phyloP scores from a whole-genome alignment of 345 rosid genomes.

The Brassica juncea region DNA sequence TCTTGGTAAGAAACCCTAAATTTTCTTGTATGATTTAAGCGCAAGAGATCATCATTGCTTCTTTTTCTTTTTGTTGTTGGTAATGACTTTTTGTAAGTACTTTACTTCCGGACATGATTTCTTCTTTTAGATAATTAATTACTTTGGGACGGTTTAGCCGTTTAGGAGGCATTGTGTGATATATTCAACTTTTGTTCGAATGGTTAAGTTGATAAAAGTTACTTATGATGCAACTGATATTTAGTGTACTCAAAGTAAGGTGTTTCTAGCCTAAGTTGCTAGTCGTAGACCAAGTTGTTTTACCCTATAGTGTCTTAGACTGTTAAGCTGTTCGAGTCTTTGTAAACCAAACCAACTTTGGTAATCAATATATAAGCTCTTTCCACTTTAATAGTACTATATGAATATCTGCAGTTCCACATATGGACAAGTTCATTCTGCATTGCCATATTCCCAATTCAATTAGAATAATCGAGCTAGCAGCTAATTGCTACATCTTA shows the following conservation, averaged over 20 bases:
- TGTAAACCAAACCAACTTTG: not conserved
- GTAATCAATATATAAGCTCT: not conserved
- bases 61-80: conserved; percentile 8
- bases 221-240: not conserved
- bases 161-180: not conserved
- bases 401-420: not conserved
- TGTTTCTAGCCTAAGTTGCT: conserved; percentile 1
- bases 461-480: not conserved
- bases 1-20: conserved; percentile 95
- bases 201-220: not conserved
- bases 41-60: conserved; percentile 26
- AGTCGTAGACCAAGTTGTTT: conserved; percentile 6
- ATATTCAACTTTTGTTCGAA: not conserved
- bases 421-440: not conserved
- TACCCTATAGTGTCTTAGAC: not conserved
- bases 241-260: not conserved
- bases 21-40: conserved; percentile 10
- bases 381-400: not conserved
- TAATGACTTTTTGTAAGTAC: conserved; percentile 27
- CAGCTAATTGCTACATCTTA: not conserved
- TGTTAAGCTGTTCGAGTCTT: not conserved
- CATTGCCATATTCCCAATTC: not conserved
- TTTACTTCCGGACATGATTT: conserved; percentile 11
- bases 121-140: conserved; percentile 3
- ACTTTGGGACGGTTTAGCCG: conserved; percentile 8